phyloP scores from a whole-genome alignment of 805 yeast species.

The Starmerella bombicola region DNA sequence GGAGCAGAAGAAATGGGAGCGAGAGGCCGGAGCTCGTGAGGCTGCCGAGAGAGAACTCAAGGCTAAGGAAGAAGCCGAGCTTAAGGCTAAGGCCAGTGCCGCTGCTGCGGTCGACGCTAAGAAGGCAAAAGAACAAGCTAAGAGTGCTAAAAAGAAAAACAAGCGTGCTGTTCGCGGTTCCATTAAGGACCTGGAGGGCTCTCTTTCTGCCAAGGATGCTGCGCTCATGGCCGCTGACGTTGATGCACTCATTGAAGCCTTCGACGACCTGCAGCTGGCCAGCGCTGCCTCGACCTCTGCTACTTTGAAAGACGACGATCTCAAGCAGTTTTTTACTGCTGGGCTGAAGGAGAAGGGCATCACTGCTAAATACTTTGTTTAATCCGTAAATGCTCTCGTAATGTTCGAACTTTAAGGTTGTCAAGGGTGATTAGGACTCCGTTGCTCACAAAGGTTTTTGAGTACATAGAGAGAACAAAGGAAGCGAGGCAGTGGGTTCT shows the following conservation, averaged over 20 bases:
- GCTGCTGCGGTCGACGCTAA: constrained; percentile 47
- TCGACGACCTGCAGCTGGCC: constrained; percentile 67
- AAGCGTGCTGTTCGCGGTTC: constrained; percentile 74
- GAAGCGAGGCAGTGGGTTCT: too few species aligned
- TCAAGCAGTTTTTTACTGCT: constrained; percentile 30
- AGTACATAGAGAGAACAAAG: too few species aligned
- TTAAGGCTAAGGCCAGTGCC: constrained; percentile 63
- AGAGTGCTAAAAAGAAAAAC: constrained; percentile 85
- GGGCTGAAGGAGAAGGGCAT: constrained; percentile 20
- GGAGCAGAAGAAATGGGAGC: constrained; percentile 93
- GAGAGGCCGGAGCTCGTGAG: constrained; percentile 92
- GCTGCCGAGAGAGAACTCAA: constrained; percentile 89
- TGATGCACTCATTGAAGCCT: constrained; percentile 61
- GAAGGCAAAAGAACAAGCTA: constrained; percentile 91
- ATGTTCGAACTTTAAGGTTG: too few species aligned
- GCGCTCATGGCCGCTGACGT: constrained; percentile 44
- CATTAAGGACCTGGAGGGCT: constrained; percentile 67
- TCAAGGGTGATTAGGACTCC: too few species aligned
- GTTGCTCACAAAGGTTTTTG: too few species aligned
- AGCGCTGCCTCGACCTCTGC: constrained; percentile 61
- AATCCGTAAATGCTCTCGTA: constrained; percentile 4
- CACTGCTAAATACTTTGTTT: constrained; percentile 25
- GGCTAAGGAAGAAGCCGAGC: constrained; percentile 77
- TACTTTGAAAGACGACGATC: constrained; percentile 43
- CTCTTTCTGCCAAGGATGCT: constrained; percentile 46